A percentile compares a stretch with the other conserved stretches of the same genome.
These are phyloP conservation scores for Nothophytophthora sp. DNA, from an alignment of 352 stramenopile species.

Conservation along the genomic window DNA sequence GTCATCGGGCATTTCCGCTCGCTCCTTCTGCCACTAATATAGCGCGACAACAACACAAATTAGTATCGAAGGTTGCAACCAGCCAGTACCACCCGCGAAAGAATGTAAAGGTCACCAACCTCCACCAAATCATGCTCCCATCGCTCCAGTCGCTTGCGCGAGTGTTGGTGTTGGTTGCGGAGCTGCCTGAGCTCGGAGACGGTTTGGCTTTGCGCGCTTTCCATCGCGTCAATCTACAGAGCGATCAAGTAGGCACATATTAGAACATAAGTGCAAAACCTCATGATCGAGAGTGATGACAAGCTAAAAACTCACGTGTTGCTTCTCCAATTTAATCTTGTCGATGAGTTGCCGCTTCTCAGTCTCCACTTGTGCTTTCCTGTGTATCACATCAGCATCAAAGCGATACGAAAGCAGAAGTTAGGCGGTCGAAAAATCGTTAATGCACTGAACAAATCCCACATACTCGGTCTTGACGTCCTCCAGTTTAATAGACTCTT, in stretches of 20 bases:
- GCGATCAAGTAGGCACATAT: too few relatives aligned
- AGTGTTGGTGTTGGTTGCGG: slow-evolving; percentile 69
- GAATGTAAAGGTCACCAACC: slow-evolving; percentile 18
- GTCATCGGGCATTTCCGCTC: slow-evolving; percentile 51
- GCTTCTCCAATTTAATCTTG: slow-evolving; percentile 70
- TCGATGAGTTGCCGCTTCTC: slow-evolving; percentile 56
- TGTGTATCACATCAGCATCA: slow-evolving; percentile 12
- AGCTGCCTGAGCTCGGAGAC: slow-evolving; percentile 70
- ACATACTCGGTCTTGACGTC: slow-evolving; percentile 64
- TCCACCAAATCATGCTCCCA: slow-evolving; percentile 61
- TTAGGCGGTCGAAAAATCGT: slow-evolving; percentile 1
- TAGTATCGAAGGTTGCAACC: not conserved
- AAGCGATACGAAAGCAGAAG: not conserved
- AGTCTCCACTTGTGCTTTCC: slow-evolving; percentile 51
- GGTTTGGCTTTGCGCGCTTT: slow-evolving; percentile 70
- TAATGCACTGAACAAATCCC: not conserved
- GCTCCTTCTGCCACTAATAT: slow-evolving; percentile 61
- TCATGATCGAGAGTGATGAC: too few relatives aligned
- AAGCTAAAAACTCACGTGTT: slow-evolving; percentile 43
- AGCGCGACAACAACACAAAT: not conserved
- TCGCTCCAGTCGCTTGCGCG: slow-evolving; percentile 64
- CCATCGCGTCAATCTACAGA: slow-evolving; percentile 61
- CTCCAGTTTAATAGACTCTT: slow-evolving; percentile 67
- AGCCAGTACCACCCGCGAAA: not conserved
- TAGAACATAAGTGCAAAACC: too few relatives aligned